Evolutionary conservation across 176 grass and related monocot genomes (phyloP).

Genomic region (Oryza australiensis): DNA sequence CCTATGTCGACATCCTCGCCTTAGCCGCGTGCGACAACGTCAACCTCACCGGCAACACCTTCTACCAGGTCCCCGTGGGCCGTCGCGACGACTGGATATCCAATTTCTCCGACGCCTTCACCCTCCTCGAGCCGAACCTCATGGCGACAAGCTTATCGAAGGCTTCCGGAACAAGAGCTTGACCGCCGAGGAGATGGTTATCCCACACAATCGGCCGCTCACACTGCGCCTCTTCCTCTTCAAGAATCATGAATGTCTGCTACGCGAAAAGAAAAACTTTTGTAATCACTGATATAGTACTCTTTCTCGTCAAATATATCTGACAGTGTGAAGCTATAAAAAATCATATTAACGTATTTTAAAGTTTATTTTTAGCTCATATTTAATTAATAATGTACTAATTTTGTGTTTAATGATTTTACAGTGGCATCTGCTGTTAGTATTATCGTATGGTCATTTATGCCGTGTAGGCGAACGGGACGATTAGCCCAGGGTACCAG

Average conservation of each 20-base stretch:
- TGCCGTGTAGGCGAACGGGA: constrained; percentile 11
- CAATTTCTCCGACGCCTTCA: constrained; percentile 17
- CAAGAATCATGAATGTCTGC: constrained; percentile 40
- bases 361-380: too few relatives aligned
- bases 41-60: constrained; percentile 55
- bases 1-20: constrained; percentile 69
- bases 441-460: too few relatives aligned
- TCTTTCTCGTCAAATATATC: too few relatives aligned
- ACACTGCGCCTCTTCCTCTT: constrained; percentile 61
- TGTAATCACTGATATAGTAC: too few relatives aligned
- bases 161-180: constrained; percentile 42
- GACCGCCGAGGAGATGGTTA: constrained; percentile 66
- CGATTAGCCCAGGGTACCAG: constrained; percentile 58
- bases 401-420: too few relatives aligned
- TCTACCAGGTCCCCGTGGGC: constrained; percentile 61
- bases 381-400: too few relatives aligned
- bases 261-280: too few relatives aligned
- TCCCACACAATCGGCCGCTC: constrained; percentile 80
- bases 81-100: constrained; percentile 76
- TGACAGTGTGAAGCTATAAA: too few relatives aligned
- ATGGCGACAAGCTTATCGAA: constrained; percentile 15
- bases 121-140: constrained; percentile 45
- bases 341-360: too few relatives aligned
- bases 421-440: too few relatives aligned
- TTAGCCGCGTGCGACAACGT: constrained; percentile 60